Percentiles rank a stretch among this genome's conserved stretches.
These are phyloP conservation scores for Aureobasidium uvarum DNA, from an alignment of 2,329 filamentous ascomycete species.

Conservation along the genomic window DNA sequence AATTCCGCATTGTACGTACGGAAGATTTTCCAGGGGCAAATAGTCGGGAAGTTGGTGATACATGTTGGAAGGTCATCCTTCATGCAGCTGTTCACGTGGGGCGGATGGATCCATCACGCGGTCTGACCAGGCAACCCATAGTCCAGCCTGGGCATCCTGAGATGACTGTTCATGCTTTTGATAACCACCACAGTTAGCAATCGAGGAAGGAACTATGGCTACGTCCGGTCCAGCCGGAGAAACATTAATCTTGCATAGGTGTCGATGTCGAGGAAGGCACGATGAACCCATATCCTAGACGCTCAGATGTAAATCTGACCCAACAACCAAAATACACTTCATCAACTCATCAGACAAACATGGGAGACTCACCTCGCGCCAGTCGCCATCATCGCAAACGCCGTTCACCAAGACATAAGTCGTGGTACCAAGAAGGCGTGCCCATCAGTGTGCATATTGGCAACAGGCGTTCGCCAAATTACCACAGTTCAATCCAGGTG, in stretches of 20 bases:
- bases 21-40: no score
- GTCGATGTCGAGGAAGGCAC: constrained; percentile 8
- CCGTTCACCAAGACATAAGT: constrained; percentile 31
- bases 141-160: constrained; percentile 10
- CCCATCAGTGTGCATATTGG: constrained; percentile 38
- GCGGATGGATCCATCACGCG: constrained; percentile 11
- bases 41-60: background rate
- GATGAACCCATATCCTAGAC: constrained; percentile 17
- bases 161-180: background rate
- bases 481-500: constrained; percentile 35
- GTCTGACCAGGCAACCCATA: constrained; percentile 20
- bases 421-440: constrained; percentile 30
- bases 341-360: background rate
- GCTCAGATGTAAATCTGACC: constrained; percentile 15
- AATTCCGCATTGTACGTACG: no score
- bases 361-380: constrained; percentile 19
- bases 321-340: constrained; percentile 11
- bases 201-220: background rate
- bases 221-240: background rate
- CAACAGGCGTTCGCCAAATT: constrained; percentile 33
- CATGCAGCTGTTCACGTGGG: constrained; percentile 18
- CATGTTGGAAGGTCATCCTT: constrained; percentile 10
- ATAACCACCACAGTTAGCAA: background rate
- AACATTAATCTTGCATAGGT: background rate
- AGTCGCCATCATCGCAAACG: constrained; percentile 18